Base-by-base conservation (phyloP, 208 protist genomes). In the Crithidia sp. region DNA sequence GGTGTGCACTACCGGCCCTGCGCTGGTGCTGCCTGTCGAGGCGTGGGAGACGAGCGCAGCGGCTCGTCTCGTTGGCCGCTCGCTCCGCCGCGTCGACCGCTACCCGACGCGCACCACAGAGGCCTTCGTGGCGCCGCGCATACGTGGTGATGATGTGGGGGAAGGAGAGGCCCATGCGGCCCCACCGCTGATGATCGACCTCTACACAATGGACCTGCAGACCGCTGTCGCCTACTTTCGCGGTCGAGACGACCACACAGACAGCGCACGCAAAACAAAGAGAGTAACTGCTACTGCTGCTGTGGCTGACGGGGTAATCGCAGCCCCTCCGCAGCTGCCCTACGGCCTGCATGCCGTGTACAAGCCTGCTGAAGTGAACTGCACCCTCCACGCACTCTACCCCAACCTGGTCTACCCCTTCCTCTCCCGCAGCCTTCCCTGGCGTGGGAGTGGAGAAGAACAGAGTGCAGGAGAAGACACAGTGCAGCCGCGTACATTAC, bases 341-440 rank as follows among this genome's bases (percentile, higher is more conserved):
- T 82, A 86, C 76, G 88, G 85, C 3, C 74, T 93, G 44, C 53
- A 73, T 17, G 90, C 82, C 4, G 77, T 95, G n/a, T 71, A 76
- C 74, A 95, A 95, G 74, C 86, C 90, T 10, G 74, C 86, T 2
- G 81, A 79, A 19, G 59, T 87, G 58, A 88, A 67, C 81, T 85
- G 79, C 54, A 95, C 91, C 9, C 63, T 92, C 17, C 88, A 93
- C 79, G 78, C 80, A 4, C 61, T 44, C 37, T 85, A 85, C 73
- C 78, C 81, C 9, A 83, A 83, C 5, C 76, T 95, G 7, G 63
- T 86, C 28, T 70, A 57, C 47, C 84, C 85, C 59, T 59, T 91
- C 7, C 63, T 83, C 5, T 45, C 41, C 3, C 49, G 58, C n/a
- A 14, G 41, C 10, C 71, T 90, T 17, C 86, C 86, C 3, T 93